Evolutionary conservation across 768 basidiomycete species (phyloP).

Genomic region (Boletellus ananiceps): DNA sequence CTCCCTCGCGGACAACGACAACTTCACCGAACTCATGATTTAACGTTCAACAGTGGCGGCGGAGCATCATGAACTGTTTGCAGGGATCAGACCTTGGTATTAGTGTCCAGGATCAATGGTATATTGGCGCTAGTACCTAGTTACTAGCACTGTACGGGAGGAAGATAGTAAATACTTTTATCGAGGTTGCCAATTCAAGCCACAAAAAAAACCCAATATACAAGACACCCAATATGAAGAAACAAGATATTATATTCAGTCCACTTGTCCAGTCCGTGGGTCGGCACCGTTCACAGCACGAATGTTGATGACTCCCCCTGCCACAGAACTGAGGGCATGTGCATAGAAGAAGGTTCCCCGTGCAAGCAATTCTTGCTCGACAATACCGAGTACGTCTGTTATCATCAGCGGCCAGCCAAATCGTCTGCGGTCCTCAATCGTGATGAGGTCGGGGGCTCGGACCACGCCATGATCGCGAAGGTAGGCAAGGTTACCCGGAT

Average conservation of each 20-base stretch:
- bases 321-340: constrained; percentile 40
- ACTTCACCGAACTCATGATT: too few species aligned
- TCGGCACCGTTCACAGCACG: constrained; percentile 39
- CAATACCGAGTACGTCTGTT: constrained; percentile 40
- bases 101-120: too few species aligned
- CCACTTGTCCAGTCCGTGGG: constrained; percentile 35
- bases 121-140: too few species aligned
- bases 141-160: too few species aligned
- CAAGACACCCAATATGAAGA: not conserved
- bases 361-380: constrained; percentile 41
- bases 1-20: too few species aligned
- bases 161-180: too few species aligned
- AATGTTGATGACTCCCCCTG: constrained; percentile 39
- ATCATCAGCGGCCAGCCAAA: constrained; percentile 42
- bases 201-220: not conserved
- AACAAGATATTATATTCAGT: constrained; percentile 17
- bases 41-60: too few species aligned
- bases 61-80: too few species aligned
- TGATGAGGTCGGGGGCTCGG: constrained; percentile 39
- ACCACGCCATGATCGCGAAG: constrained; percentile 35
- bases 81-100: too few species aligned
- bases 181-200: not conserved
- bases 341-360: constrained; percentile 39
- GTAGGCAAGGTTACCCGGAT: constrained; percentile 30
- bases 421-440: constrained; percentile 37